Conservation (phyloP, 805 yeast genomes). For the Komagataella pseudopastoris region DNA sequence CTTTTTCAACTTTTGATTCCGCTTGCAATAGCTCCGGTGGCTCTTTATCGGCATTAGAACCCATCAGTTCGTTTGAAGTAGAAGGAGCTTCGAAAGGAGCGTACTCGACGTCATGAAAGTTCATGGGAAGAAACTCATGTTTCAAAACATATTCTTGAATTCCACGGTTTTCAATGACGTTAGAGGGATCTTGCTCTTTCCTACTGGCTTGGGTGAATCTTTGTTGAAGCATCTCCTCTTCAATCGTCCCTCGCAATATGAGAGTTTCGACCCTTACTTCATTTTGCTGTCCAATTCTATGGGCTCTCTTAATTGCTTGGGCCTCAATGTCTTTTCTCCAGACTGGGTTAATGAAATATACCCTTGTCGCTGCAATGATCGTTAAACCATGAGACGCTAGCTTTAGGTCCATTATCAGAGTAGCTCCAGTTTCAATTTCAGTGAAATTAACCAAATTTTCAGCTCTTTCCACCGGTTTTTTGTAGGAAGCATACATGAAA, state of each 20-base stretch:
- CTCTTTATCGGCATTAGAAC: neutral
- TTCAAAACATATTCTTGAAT: slow-evolving; percentile 41
- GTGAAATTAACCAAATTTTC: slow-evolving; percentile 38
- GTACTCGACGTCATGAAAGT: slow-evolving; percentile 19
- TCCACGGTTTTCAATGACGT: slow-evolving; percentile 44
- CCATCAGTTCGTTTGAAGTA: neutral
- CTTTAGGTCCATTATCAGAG: slow-evolving; percentile 52
- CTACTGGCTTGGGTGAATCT: slow-evolving; percentile 4
- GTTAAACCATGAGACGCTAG: slow-evolving; percentile 62
- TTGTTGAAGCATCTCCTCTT: slow-evolving; percentile 48
- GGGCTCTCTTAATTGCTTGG: slow-evolving; percentile 68
- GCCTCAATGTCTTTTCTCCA: slow-evolving; percentile 63
- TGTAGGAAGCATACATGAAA: slow-evolving; percentile 50
- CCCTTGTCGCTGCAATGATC: slow-evolving; percentile 53
- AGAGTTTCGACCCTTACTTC: slow-evolving; percentile 60
- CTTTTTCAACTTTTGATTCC: slow-evolving; percentile 5
- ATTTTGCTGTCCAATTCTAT: slow-evolving; percentile 57
- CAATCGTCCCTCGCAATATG: slow-evolving; percentile 47
- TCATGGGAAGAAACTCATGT: slow-evolving; percentile 29
- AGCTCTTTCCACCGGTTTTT: slow-evolving; percentile 35
- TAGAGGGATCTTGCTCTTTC: slow-evolving; percentile 8
- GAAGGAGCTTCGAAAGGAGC: slow-evolving; percentile 20
- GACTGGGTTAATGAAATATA: slow-evolving; percentile 59
- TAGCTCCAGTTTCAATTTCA: slow-evolving; percentile 30
- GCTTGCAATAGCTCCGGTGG: neutral